Evolutionary conservation across 2,329 filamentous ascomycete genomes (phyloP), one percentile per base, ranked within the genome.

Genomic region (Penicillium fuscoglaucum): DNA sequence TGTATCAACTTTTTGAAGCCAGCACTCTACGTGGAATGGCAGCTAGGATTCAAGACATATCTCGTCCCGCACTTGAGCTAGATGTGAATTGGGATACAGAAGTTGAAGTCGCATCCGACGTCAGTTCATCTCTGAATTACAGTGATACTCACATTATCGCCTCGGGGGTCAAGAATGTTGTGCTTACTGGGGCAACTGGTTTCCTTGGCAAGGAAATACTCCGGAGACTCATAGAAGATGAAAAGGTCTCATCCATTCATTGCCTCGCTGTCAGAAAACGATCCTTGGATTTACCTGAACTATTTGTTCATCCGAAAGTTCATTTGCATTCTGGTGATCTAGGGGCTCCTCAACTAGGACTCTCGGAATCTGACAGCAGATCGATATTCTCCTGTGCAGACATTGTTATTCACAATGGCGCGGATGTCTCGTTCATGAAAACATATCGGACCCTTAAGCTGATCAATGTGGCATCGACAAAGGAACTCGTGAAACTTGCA

Each of bases 351-450:
- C 55, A 31, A 10, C 33, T 67, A 7, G 64, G 65, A 13, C 55
- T 67, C 9, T 59, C 59, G 3, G 48, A 61, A 4, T 24, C 39
- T 4, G 64, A 66, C 2, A 53, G 57, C 31, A 17, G 6, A 17
- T 56, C 56, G 4, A 61, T 67, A n/a, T 67, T 67, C 31, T 37
- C 40, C n/a, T 29, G 21, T 13, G 61, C 60, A n/a, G 70, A 67
- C 40, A 45, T 63, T 1, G 57, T 70, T 28, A 61, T 70, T 21
- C 68, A 70, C 58, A 69, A 66, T 49, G 68, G 63, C 6, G 68
- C 68, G 1, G 65, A 70, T 52, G 62, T 67, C 0, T 69, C 65
- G 10, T 74, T 70, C 58, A 68, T 66, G 65, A 68, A 74, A 24
- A 66, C 57, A 46, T 75, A 74, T 56, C 55, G 66, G 13, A 56